Evolutionary conservation across 164 flowering plant genomes (phyloP).

Genomic region (Macadamia integrifolia): DNA sequence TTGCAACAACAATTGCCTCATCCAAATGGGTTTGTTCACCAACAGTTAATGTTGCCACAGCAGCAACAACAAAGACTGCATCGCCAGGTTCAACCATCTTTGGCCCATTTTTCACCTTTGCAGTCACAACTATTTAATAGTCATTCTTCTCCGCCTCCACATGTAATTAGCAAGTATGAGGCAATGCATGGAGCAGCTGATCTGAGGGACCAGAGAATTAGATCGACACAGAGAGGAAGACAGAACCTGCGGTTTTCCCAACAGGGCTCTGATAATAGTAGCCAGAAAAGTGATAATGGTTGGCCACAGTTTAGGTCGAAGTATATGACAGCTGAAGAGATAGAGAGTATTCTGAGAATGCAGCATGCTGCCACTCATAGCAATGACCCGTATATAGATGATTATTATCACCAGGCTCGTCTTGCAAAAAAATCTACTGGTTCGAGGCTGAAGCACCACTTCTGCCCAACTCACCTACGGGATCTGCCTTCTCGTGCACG

Average conservation of each 20-base stretch:
- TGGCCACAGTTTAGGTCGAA: slow-evolving; percentile 50
- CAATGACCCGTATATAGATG: slow-evolving; percentile 59
- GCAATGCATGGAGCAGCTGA: slow-evolving; percentile 31
- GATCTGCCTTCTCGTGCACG: slow-evolving; percentile 46
- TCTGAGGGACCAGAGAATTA: slow-evolving; percentile 32
- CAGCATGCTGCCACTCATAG: slow-evolving; percentile 66
- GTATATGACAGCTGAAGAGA: slow-evolving; percentile 51
- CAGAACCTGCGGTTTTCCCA: slow-evolving; percentile 28
- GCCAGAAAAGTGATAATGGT: slow-evolving; percentile 31
- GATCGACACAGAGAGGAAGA: slow-evolving; percentile 27
- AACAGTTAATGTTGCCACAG: slow-evolving; percentile 34
- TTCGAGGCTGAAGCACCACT: slow-evolving; percentile 39
- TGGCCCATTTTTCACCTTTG: slow-evolving; percentile 38
- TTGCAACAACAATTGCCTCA: slow-evolving; percentile 47
- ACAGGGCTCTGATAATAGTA: slow-evolving; percentile 28
- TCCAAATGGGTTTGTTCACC: slow-evolving; percentile 48
- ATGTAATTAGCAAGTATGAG: slow-evolving; percentile 41
- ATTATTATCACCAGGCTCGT: slow-evolving; percentile 60
- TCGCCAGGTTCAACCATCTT: slow-evolving; percentile 38
- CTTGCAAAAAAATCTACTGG: slow-evolving; percentile 45
- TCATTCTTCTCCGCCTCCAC: slow-evolving; percentile 44
- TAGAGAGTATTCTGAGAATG: slow-evolving; percentile 49
- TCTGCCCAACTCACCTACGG: slow-evolving; percentile 43
- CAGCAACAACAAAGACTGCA: slow-evolving; percentile 37
- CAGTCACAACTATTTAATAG: slow-evolving; percentile 40